Base-by-base conservation (phyloP, 2,329 filamentous ascomycete species). In the Coniochaeta sp. region DNA sequence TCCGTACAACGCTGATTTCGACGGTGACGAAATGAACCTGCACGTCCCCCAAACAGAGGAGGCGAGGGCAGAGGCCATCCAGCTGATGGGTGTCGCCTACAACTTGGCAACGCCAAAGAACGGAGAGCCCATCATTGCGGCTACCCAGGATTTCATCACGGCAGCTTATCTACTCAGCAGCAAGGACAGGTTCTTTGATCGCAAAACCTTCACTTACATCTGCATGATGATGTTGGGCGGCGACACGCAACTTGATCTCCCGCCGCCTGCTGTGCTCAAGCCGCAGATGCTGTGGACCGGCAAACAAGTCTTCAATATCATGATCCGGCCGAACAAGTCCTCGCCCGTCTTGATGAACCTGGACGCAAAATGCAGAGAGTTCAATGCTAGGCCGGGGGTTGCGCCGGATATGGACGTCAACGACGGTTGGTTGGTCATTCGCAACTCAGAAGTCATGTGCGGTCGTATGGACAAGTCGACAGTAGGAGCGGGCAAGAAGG, bases 131-230 rank as follows among this genome's bases (percentile, higher is more conserved):
- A 95, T 99, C 61, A 97, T 99, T 71, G 91, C 91, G 16, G 92
- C 94, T n/a, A 99, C 95, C 27, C 94, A 99, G 64, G 94, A 99
- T 76, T 99, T 99, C 72, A 97, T 99, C 61, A 97, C 92, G 24
- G 91, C 91, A 4, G 89, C 94, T 0, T 99, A 91, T 64, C 73
- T 97, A 4, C 76, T 97, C 24, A 96, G 90, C 61, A 88, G 85
- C 68, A 97, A 97, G 65, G 92, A 97, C 65, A 82, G 85, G 52
- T 97, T 99, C 69, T 96, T 88, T 63, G 90, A 95, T 61, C 84
- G 92, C 50, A 87, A 86, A 60, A 85, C 87, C 0, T 99, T 99
- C 63, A 86, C 87, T 2, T 91, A 95, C 59, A 82, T 96, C 38
- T 95, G 91, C 65, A 86, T 89, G 67, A 94, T 91, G 68, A 99